These are phyloP conservation scores for Fennellomyces sp. DNA, from an alignment of 371 early-diverging fungal species.

Conservation along the genomic window DNA sequence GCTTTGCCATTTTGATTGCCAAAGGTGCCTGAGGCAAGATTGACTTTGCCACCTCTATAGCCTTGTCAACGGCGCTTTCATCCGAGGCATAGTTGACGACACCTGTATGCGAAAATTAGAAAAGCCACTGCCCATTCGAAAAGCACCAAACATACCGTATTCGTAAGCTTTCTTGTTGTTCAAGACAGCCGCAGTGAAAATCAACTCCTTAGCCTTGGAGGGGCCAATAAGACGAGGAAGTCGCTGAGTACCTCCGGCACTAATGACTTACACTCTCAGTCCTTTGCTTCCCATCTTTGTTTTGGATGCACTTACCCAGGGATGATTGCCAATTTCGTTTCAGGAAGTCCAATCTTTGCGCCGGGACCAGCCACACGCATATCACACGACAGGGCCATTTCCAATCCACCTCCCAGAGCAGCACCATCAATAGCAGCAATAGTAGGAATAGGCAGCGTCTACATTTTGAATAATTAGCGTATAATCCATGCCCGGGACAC, in stretches of 20 bases:
- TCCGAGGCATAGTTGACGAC: constrained; percentile 81
- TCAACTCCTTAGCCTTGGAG: constrained; percentile 90
- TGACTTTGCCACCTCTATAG: constrained; percentile 78
- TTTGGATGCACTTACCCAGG: constrained; percentile 85
- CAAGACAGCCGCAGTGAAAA: constrained; percentile 83
- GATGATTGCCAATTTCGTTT: constrained; percentile 95
- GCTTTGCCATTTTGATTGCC: constrained; percentile 88
- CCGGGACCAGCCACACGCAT: constrained; percentile 79
- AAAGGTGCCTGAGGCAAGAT: constrained; percentile 91
- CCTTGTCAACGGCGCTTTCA: constrained; percentile 70
- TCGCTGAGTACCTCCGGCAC: constrained; percentile 97
- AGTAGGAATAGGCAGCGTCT: constrained; percentile 90
- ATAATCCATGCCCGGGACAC: background rate
- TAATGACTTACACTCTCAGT: constrained; percentile 21
- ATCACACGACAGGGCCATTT: constrained; percentile 93
- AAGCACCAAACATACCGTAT: constrained; percentile 45
- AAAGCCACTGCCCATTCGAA: background rate
- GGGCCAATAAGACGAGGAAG: constrained; percentile 87
- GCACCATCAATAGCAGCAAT: constrained; percentile 96
- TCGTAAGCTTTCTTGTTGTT: constrained; percentile 66
- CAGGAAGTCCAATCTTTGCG: constrained; percentile 90
- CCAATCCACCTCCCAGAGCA: constrained; percentile 95
- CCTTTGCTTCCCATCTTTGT: background rate
- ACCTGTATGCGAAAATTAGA: constrained; percentile 46
- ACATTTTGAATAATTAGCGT: no score